phyloP scores from a whole-genome alignment of 106 monocot species.

The Phalaenopsis equestris region DNA sequence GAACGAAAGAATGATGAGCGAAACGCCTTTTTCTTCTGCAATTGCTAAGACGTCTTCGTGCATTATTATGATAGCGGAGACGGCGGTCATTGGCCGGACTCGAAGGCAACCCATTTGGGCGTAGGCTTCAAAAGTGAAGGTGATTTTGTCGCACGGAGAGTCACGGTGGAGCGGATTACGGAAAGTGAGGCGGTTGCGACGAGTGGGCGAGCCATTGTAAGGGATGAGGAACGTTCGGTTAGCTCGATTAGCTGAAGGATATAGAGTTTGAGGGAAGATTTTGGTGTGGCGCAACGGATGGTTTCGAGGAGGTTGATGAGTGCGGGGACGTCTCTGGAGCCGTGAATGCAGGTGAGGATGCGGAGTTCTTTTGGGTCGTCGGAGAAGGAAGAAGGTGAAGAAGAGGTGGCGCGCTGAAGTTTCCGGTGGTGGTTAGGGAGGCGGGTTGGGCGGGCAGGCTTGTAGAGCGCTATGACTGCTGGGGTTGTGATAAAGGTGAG shows the following conservation, averaged over 20 bases:
- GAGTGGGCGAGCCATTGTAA: constrained; percentile 24
- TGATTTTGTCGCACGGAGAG: neutral
- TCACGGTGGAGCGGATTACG: constrained; percentile 1
- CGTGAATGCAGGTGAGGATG: constrained; percentile 36
- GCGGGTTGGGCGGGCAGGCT: constrained; percentile 26
- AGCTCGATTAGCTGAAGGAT: constrained; percentile 45
- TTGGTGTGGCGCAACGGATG: constrained; percentile 12
- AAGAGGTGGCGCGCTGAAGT: neutral
- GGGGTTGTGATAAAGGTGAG: constrained; percentile 52
- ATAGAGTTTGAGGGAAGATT: constrained; percentile 18
- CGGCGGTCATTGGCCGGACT: constrained; percentile 23
- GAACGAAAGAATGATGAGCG: constrained; percentile 27
- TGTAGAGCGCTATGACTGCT: constrained; percentile 30
- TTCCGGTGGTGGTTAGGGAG: constrained; percentile 32
- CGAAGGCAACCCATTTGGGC: constrained; percentile 16
- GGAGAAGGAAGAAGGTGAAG: neutral
- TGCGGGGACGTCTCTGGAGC: constrained; percentile 24
- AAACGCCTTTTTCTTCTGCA: constrained; percentile 19
- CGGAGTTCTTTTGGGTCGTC: constrained; percentile 25
- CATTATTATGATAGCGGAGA: constrained; percentile 21
- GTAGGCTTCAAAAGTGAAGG: constrained; percentile 19
- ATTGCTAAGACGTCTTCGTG: constrained; percentile 21
- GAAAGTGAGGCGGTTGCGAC: constrained; percentile 29
- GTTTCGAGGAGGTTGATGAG: constrained; percentile 37
- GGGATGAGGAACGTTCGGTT: constrained; percentile 35